Evolutionary conservation across 202 grass and related monocot genomes (phyloP), one percentile per base, ranked within the genome.

Genomic region (Thinopyrum obtusiflorum): DNA sequence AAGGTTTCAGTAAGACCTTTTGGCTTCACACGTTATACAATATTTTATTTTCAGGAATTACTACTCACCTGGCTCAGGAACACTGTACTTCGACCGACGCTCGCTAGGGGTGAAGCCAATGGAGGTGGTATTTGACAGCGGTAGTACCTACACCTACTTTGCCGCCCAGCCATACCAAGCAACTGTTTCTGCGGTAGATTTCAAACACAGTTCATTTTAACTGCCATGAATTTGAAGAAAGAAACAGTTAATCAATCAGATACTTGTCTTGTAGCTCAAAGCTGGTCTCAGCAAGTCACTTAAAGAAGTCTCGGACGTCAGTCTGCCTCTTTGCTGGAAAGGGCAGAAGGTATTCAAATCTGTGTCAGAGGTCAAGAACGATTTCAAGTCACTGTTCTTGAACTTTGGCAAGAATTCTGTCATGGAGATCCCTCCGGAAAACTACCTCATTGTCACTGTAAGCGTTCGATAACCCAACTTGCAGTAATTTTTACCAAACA

Each of bases 101-200:
- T 81, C 84, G 0, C 79, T 98, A 21, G 87, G 90, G 2, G 33
- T 84, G 10, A 98, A 81, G 86, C 87, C 92, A 31, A 93, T 94
- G 90, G 89, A 91, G 80, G 85, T 98, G 35, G 96, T 94, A 27
- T 90, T 96, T 87, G 96, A 98, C 77, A 94, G 88, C 65, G 96
- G 96, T 65, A 96, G 93, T 87, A 94, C 96, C 15, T 98, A 96
- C 40, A 91, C 91, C 32, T 98, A 98, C 85, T 98, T 96, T 68
- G 33, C 81, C 27, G 65, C 65, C 21, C 88, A 92, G 62, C 82
- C 88, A 66, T 94, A 98, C 80, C 84, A 96, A 90, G 90, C 93
- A 59, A 89, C 90, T 80, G 84, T 96, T 72, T 91, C 93, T 68
- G 88, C 91, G 86, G 97, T 98, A 96, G 65, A 65, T 78, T 71